A percentile compares a stretch with the other conserved stretches of the same genome.
Conservation (phyloP, 805 yeast species). For the Teunomyces kruisii region DNA sequence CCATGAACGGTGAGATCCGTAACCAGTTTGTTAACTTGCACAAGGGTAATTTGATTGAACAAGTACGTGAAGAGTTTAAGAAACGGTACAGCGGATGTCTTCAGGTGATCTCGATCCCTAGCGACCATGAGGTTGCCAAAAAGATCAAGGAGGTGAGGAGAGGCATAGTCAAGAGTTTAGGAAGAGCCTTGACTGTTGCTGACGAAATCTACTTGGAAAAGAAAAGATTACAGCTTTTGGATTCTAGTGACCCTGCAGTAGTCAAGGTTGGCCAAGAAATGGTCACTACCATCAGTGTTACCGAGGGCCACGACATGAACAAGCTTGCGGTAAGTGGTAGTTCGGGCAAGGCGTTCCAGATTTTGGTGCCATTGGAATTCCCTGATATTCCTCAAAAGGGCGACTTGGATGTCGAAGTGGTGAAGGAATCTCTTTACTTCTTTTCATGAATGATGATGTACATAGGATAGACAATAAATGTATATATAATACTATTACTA, state of each 20-base stretch:
- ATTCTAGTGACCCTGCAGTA: slow-evolving; percentile 50
- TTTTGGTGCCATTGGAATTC: slow-evolving; percentile 66
- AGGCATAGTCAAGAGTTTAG: slow-evolving; percentile 47
- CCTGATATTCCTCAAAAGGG: slow-evolving; percentile 81
- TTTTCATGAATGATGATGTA: slow-evolving; percentile 40
- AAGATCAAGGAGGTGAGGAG: slow-evolving; percentile 51
- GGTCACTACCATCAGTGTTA: slow-evolving; percentile 70
- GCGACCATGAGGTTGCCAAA: slow-evolving; percentile 49
- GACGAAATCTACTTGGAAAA: slow-evolving; percentile 77
- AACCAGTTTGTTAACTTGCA: slow-evolving; percentile 80
- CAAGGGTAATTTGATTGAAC: slow-evolving; percentile 65
- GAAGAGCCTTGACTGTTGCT: slow-evolving; percentile 57
- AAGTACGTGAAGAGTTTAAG: slow-evolving; percentile 75
- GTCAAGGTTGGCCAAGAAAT: slow-evolving; percentile 51
- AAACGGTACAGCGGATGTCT: slow-evolving; percentile 73
- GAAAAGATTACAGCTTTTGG: slow-evolving; percentile 54
- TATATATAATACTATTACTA: neutral
- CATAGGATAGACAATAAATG: slow-evolving; percentile 8
- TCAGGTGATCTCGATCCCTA: slow-evolving; percentile 56
- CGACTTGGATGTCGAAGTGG: slow-evolving; percentile 72
- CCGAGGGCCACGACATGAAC: slow-evolving; percentile 32
- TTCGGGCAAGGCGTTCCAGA: slow-evolving; percentile 31
- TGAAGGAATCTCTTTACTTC: slow-evolving; percentile 76
- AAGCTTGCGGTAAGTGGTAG: slow-evolving; percentile 20
- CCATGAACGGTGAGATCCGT: slow-evolving; percentile 69